Base-by-base conservation (phyloP, 2,329 filamentous ascomycete species). In the Ascochyta clinopodiicola region DNA sequence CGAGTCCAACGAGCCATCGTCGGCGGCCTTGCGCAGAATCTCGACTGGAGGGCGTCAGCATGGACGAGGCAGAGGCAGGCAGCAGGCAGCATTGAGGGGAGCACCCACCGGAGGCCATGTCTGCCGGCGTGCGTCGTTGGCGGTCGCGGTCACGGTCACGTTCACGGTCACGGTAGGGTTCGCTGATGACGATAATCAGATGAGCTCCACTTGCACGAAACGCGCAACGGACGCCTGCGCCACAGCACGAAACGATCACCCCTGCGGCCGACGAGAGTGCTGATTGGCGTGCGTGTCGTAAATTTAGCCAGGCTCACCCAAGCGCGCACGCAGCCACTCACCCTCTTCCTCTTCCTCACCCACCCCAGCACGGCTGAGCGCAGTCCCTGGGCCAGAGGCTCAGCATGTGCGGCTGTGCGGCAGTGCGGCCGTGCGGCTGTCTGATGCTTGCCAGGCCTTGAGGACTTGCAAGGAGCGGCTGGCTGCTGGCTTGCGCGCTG, bases 1-100 rank as follows among this genome's bases (percentile, higher is more conserved):
- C 85, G 82, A 77, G 62, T 86, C 82, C 65, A 87, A 81, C 46
- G 80, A 77, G 66, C 85, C 85, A 72, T 86, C 82, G 68, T 80
- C 79, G 69, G 84, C 85, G 61, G 83, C 83, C 54, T 76, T 71
- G 65, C 84, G 80, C 39, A 88, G 79, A 45, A 84, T 77, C 65
- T 86, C 82, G 66, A 66, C 72, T 74, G 56, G 22, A 34, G 24
- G 39, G 36, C 27, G 55, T 69, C 59, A 73, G 67, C 62, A 64
- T 29, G 51, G 57, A 48, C 24, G 2, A 17, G 17, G 15, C 8
- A 13, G 34, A 34, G 15, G 19, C 42, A 29, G 3, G 29, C 27
- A 24, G 27, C 21, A n/a, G 9, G 27, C 21, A n/a, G 9, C 22
- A 6, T 24, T 24, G 22, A 24, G 35, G 29, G 17, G 17, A 24